Percentiles rank a stretch among this genome's conserved stretches.
phyloP scores from a whole-genome alignment of 169 alveolate species.

The Neospora caninum region DNA sequence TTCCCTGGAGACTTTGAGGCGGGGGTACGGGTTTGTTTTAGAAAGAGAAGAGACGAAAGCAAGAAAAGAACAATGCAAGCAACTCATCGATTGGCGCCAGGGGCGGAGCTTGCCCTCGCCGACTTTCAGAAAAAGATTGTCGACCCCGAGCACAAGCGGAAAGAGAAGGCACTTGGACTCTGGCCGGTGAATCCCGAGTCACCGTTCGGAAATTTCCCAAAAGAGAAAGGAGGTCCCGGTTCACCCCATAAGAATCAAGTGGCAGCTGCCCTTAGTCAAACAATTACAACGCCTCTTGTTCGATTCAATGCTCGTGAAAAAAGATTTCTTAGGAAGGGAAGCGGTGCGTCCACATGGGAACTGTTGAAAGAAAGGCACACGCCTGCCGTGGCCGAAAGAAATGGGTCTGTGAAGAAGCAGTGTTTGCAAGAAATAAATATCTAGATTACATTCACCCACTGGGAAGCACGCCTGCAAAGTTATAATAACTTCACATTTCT shows the following conservation, averaged over 20 bases:
- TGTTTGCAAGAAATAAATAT: neutral
- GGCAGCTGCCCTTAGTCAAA: neutral
- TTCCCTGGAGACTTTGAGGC: neutral
- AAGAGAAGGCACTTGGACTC: conserved; percentile 70
- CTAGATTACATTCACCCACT: neutral
- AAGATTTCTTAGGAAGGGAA: neutral
- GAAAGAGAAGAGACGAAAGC: neutral
- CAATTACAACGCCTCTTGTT: conserved; percentile 68
- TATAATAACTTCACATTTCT: too few species aligned
- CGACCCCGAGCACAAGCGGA: conserved; percentile 22
- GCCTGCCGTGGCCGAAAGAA: too few species aligned
- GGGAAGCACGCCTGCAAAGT: too few species aligned
- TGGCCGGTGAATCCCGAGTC: conserved; percentile 84
- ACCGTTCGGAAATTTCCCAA: conserved; percentile 93
- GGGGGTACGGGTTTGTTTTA: neutral
- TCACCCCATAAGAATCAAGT: conserved; percentile 72
- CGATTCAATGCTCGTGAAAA: conserved; percentile 68
- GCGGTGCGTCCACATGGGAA: conserved; percentile 14
- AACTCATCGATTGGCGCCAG: neutral
- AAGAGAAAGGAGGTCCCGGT: conserved; percentile 70
- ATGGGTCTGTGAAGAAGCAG: neutral
- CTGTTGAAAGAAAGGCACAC: neutral
- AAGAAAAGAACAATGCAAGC: neutral
- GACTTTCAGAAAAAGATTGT: conserved; percentile 44
- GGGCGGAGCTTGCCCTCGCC: conserved; percentile 40